Percentiles rank a stretch among this genome's conserved stretches.
phyloP scores from a whole-genome alignment of 2,329 filamentous ascomycete species.

The Penicillium sp. region DNA sequence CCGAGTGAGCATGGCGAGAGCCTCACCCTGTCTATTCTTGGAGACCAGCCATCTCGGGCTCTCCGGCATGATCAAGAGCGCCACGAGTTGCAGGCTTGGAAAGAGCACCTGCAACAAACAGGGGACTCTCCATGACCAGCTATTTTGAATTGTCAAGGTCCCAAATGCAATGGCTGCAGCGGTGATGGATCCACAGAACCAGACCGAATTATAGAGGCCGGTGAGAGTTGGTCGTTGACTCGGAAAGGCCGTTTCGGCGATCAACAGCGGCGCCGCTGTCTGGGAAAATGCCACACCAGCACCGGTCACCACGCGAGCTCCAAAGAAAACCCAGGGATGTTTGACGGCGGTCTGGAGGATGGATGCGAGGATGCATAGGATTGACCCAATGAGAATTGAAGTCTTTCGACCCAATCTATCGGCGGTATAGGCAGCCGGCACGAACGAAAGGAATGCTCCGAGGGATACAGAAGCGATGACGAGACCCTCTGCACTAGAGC shows the following conservation, averaged over 20 bases:
- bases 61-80: conserved; percentile 54
- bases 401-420: conserved; percentile 43
- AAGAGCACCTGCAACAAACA: conserved; percentile 49
- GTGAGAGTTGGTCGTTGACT: conserved; percentile 24
- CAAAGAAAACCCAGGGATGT: conserved; percentile 22
- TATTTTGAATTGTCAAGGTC: conserved; percentile 12
- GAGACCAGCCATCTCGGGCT: conserved; percentile 58
- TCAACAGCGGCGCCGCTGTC: conserved; percentile 26
- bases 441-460: conserved; percentile 18
- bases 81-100: conserved; percentile 43
- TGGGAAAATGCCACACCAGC: conserved; percentile 33
- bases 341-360: conserved; percentile 20
- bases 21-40: conserved; percentile 53
- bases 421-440: conserved; percentile 22
- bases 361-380: conserved; percentile 22
- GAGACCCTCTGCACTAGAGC: conserved; percentile 13
- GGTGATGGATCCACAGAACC: conserved; percentile 20
- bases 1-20: conserved; percentile 51
- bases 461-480: conserved; percentile 21
- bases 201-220: conserved; percentile 28
- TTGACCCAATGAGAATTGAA: conserved; percentile 40
- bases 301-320: conserved; percentile 28
- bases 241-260: conserved; percentile 27
- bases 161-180: conserved; percentile 15
- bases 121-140: conserved; percentile 53